These are phyloP conservation scores for Lipomyces sp. DNA, from an alignment of 805 yeast genomes.

Conservation along the genomic window DNA sequence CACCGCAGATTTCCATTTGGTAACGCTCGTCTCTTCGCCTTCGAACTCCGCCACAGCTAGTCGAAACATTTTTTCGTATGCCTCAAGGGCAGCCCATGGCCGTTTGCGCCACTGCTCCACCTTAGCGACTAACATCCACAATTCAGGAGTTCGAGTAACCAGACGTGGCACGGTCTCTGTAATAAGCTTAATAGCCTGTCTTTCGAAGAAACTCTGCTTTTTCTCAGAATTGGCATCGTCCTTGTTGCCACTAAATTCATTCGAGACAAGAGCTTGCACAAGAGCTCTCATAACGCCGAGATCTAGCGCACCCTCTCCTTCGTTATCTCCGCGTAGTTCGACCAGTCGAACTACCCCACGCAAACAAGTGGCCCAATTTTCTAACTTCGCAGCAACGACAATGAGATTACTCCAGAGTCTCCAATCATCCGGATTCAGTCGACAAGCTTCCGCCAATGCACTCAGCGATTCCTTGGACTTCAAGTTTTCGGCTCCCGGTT, in stretches of 20 bases:
- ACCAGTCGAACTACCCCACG: slow-evolving; percentile 71
- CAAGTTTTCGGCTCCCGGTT: slow-evolving; percentile 1
- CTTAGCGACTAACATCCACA: slow-evolving; percentile 83
- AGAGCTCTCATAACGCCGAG: slow-evolving; percentile 74
- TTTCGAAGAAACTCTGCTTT: slow-evolving; percentile 62
- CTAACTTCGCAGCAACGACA: slow-evolving; percentile 76
- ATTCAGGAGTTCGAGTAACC: slow-evolving; percentile 64
- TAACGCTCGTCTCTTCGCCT: slow-evolving; percentile 63
- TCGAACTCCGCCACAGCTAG: slow-evolving; percentile 65
- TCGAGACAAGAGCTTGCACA: slow-evolving; percentile 61
- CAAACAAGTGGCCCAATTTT: slow-evolving; percentile 89
- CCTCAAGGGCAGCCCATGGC: slow-evolving; percentile 87
- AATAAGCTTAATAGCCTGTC: slow-evolving; percentile 70
- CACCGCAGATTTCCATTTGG: slow-evolving; percentile 76
- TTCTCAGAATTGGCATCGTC: slow-evolving; percentile 42
- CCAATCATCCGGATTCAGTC: slow-evolving; percentile 72
- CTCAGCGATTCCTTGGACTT: slow-evolving; percentile 67
- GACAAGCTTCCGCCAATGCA: slow-evolving; percentile 80
- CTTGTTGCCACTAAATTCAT: slow-evolving; percentile 53
- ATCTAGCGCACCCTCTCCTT: slow-evolving; percentile 71
- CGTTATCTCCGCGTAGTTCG: slow-evolving; percentile 58
- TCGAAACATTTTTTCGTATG: slow-evolving; percentile 85
- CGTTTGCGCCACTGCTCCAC: slow-evolving; percentile 84
- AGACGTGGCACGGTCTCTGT: slow-evolving; percentile 70
- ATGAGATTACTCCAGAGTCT: slow-evolving; percentile 87